phyloP scores from a whole-genome alignment of 176 grass and related monocot genomes.

The Musa beccarii region DNA sequence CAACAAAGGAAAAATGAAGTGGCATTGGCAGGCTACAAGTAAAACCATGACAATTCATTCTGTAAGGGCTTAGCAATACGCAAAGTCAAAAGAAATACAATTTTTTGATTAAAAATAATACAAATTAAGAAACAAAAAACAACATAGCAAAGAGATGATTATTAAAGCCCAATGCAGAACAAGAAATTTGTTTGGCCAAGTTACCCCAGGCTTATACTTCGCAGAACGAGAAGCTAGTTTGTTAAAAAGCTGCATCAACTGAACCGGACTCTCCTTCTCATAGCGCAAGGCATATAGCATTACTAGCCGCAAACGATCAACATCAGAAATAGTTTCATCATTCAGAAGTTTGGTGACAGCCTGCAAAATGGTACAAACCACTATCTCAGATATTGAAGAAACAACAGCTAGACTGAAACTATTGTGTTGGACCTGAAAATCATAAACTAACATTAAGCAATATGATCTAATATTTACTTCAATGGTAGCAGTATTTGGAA shows the following conservation, averaged over 20 bases:
- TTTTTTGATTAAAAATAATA: no score
- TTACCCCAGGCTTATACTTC: slow-evolving; percentile 96
- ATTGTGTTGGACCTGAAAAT: no score
- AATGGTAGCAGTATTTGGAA: no score
- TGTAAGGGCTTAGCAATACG: no score
- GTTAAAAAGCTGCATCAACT: slow-evolving; percentile 99
- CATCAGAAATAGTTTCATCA: slow-evolving; percentile 84
- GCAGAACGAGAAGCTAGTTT: slow-evolving; percentile 90
- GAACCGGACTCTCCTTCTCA: slow-evolving; percentile 98
- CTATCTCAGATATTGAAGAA: slow-evolving; percentile 15
- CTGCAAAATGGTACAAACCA: slow-evolving; percentile 30
- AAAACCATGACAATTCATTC: no score
- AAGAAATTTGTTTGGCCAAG: slow-evolving; percentile 22
- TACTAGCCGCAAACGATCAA: slow-evolving; percentile 74
- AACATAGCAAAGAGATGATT: neutral
- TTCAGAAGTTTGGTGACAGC: slow-evolving; percentile 77
- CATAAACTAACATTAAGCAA: no score
- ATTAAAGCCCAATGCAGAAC: slow-evolving; percentile 13
- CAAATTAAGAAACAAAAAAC: neutral
- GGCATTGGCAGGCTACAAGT: no score
- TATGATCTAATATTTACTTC: no score
- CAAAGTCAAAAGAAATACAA: no score
- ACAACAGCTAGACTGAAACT: neutral
- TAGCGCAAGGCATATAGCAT: slow-evolving; percentile 92
- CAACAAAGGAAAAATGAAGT: no score